phyloP scores from a whole-genome alignment of 768 basidiomycete genomes.

The Boletales sp. region DNA sequence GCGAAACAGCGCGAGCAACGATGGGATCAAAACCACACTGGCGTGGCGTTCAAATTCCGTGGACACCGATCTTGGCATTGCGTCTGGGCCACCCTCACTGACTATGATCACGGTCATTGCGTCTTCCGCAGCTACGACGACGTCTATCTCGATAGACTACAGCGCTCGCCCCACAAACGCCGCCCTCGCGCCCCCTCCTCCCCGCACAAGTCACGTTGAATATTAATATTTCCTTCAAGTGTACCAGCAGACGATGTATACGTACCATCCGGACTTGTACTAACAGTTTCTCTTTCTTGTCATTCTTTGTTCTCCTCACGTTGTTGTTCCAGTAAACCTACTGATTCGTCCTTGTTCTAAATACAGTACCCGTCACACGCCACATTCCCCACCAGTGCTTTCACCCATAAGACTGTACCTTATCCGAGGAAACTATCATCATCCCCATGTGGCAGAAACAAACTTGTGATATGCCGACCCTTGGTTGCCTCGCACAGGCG shows the following conservation, averaged over 20 bases:
- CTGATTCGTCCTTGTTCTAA: too few relatives aligned
- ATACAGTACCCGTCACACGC: too few relatives aligned
- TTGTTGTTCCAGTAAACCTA: too few relatives aligned
- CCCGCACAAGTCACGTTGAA: constrained; percentile 22
- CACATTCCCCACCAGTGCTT: too few relatives aligned
- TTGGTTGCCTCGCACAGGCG: too few relatives aligned
- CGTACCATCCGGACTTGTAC: constrained; percentile 13
- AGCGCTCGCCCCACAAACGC: constrained; percentile 40
- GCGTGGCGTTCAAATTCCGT: constrained; percentile 53
- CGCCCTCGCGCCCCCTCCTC: constrained; percentile 21
- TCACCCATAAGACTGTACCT: too few relatives aligned
- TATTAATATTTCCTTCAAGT: too few relatives aligned
- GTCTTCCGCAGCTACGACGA: constrained; percentile 59
- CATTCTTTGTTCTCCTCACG: too few relatives aligned
- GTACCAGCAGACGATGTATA: constrained; percentile 13
- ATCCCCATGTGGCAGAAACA: too few relatives aligned
- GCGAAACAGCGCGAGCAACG: constrained; percentile 28
- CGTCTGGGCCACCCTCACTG: constrained; percentile 60
- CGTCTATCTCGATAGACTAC: constrained; percentile 49
- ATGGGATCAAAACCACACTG: constrained; percentile 36
- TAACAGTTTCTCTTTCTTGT: constrained; percentile 6
- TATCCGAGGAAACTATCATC: too few relatives aligned
- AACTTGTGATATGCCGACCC: too few relatives aligned
- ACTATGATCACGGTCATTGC: constrained; percentile 45
- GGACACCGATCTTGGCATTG: constrained; percentile 54